phyloP scores from a whole-genome alignment of 495 filamentous ascomycete species.

The Neurospora sp. region DNA sequence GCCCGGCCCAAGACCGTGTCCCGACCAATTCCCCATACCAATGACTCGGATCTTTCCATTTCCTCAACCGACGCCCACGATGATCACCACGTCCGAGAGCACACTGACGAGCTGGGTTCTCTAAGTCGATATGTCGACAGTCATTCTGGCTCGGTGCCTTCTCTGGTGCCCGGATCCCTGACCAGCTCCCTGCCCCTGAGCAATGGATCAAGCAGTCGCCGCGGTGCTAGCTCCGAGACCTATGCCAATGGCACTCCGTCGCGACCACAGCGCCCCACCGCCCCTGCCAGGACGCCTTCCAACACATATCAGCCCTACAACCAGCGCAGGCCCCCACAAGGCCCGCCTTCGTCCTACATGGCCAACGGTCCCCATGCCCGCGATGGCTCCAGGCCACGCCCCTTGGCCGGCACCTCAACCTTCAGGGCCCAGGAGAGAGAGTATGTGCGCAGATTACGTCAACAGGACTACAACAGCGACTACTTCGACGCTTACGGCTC shows the following conservation, averaged over 20 bases:
- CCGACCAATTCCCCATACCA: constrained; percentile 36
- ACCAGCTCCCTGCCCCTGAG: constrained; percentile 8
- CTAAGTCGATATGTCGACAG: constrained; percentile 31
- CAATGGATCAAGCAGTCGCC: constrained; percentile 25
- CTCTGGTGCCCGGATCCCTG: constrained; percentile 27
- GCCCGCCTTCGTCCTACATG: constrained; percentile 21
- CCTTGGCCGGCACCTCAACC: constrained; percentile 54
- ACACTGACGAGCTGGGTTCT: constrained; percentile 36
- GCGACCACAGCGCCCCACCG: constrained; percentile 25
- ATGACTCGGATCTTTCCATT: constrained; percentile 56
- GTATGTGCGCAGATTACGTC: constrained; percentile 38
- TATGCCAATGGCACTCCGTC: constrained; percentile 19
- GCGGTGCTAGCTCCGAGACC: constrained; percentile 8
- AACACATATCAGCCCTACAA: constrained; percentile 38
- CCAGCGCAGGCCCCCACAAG: constrained; percentile 25
- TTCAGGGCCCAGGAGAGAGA: constrained; percentile 40
- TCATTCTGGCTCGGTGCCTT: constrained; percentile 25
- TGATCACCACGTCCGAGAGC: constrained; percentile 36
- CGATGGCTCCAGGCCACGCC: constrained; percentile 74
- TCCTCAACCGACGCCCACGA: constrained; percentile 51
- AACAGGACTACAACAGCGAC: constrained; percentile 54
- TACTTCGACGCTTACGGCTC: constrained; percentile 68
- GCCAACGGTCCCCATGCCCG: constrained; percentile 59
- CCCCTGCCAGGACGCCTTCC: constrained; percentile 34
- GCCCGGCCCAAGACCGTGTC: constrained; percentile 21